A percentile compares a stretch with the other conserved stretches of the same genome.
These are phyloP conservation scores for Excoecaria cochinchinensis DNA, from an alignment of 345 rosid genomes.

Conservation along the genomic window DNA sequence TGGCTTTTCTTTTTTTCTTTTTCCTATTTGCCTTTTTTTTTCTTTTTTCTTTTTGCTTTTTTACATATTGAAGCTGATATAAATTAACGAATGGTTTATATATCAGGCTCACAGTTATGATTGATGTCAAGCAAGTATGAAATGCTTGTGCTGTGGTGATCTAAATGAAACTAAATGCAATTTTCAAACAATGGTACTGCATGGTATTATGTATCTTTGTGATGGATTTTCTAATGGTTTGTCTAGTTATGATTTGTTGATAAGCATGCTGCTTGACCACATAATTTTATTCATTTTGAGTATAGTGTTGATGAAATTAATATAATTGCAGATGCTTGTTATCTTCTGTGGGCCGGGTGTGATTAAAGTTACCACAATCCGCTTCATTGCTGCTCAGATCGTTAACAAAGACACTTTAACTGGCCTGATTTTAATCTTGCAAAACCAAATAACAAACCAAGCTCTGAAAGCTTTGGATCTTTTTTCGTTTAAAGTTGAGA, in stretches of 20 bases:
- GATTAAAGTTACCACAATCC: constrained; percentile 65
- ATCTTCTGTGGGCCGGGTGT: constrained; percentile 61
- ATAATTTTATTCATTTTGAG: background rate
- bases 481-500: constrained; percentile 77
- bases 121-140: background rate
- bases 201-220: background rate
- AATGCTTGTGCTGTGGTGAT: background rate
- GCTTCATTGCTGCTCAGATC: constrained; percentile 56
- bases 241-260: background rate
- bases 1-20: background rate
- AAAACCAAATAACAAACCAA: constrained; percentile 68
- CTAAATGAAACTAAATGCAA: background rate
- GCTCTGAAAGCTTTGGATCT: constrained; percentile 72
- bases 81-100: background rate
- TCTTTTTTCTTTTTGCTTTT: too few species aligned
- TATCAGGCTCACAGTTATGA: background rate
- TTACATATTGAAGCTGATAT: background rate
- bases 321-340: constrained; percentile 56
- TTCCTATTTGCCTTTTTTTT: too few species aligned
- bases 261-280: background rate
- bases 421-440: constrained; percentile 69
- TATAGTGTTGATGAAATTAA: background rate
- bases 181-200: background rate
- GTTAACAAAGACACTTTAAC: constrained; percentile 54
- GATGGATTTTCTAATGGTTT: background rate